phyloP scores from a whole-genome alignment of 495 filamentous ascomycete species.

The Penicillium macrosclerotiorum region DNA sequence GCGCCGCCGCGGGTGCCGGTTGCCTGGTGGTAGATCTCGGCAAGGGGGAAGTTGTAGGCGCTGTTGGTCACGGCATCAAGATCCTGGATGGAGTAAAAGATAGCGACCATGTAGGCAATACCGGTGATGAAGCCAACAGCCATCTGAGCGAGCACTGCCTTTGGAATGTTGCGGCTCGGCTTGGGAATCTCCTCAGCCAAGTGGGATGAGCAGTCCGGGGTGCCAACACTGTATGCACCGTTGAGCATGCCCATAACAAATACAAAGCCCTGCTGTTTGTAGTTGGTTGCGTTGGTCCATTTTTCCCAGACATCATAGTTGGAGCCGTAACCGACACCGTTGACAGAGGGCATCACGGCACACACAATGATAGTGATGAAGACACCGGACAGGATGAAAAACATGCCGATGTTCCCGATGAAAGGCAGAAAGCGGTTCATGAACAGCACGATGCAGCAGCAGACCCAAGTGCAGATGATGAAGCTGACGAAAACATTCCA shows the following conservation, averaged over 20 bases:
- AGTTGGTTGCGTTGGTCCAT: conserved; percentile 68
- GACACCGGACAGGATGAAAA: conserved; percentile 66
- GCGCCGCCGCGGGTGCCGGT: conserved; percentile 64
- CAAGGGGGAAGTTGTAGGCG: conserved; percentile 65
- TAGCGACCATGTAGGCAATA: conserved; percentile 49
- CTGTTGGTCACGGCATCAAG: conserved; percentile 34
- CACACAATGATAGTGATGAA: conserved; percentile 72
- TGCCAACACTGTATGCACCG: conserved; percentile 81
- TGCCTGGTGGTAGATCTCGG: conserved; percentile 76
- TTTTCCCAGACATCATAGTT: conserved; percentile 61
- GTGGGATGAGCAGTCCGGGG: conserved; percentile 73
- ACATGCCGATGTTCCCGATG: conserved; percentile 64
- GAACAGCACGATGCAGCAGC: conserved; percentile 63
- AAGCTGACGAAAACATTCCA: conserved; percentile 80
- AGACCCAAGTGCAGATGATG: conserved; percentile 64
- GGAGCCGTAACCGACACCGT: conserved; percentile 46
- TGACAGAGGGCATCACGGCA: conserved; percentile 65
- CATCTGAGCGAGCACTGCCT: conserved; percentile 51
- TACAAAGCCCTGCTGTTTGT: conserved; percentile 66
- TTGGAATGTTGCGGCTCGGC: conserved; percentile 48
- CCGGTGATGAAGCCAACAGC: conserved; percentile 49
- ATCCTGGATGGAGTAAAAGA: conserved; percentile 52
- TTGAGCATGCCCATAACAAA: conserved; percentile 83
- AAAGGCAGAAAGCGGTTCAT: conserved; percentile 65
- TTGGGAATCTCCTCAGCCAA: conserved; percentile 79